phyloP scores from a whole-genome alignment of 805 yeast species.

The Candida morakotiae region DNA sequence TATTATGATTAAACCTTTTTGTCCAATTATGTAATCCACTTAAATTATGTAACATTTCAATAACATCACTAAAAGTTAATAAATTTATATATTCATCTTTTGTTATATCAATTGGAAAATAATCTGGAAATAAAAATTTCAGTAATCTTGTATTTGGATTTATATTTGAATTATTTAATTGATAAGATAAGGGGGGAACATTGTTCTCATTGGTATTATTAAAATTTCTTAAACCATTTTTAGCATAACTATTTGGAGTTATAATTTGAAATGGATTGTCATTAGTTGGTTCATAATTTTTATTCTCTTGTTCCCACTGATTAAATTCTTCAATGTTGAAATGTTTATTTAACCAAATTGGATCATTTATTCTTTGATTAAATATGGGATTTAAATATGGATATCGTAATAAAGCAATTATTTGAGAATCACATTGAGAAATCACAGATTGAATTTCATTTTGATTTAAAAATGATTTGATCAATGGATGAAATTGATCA shows the following conservation, averaged over 20 bases:
- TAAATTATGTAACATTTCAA: background rate
- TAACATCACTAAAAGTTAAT: background rate
- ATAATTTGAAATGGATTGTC: background rate
- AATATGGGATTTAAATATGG: background rate
- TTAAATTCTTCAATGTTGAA: background rate
- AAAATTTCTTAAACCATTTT: background rate
- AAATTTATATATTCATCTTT: background rate
- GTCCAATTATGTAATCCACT: background rate
- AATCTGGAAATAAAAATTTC: background rate
- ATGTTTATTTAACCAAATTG: background rate
- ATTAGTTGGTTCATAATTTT: background rate
- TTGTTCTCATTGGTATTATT: background rate
- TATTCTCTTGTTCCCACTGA: background rate
- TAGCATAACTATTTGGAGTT: background rate
- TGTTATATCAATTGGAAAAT: background rate
- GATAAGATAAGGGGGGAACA: background rate
- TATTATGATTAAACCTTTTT: background rate
- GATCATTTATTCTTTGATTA: background rate
- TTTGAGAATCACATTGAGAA: background rate
- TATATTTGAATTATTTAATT: background rate
- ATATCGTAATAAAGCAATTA: background rate
- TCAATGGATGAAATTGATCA: slow-evolving; percentile 1
- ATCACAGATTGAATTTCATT: background rate
- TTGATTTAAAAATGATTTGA: background rate
- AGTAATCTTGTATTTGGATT: background rate